Conservation (phyloP, 352 stramenopile species). For the Peronospora farinosa region DNA sequence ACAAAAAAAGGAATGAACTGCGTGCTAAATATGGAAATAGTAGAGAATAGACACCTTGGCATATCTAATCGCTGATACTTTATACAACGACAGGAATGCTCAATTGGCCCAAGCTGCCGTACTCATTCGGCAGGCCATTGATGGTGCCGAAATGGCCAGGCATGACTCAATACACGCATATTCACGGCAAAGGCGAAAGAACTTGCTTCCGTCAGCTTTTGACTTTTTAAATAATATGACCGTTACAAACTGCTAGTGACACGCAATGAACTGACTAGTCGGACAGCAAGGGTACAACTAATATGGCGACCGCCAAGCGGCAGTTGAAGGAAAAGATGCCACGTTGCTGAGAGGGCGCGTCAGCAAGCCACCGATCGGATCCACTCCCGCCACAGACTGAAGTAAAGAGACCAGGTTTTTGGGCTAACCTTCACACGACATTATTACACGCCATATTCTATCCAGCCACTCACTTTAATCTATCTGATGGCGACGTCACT, state of each 20-base stretch:
- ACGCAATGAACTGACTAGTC: neutral
- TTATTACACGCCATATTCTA: neutral
- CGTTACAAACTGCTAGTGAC: neutral
- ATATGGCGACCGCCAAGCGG: conserved; percentile 9
- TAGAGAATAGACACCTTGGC: too few relatives aligned
- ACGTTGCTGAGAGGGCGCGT: conserved; percentile 15
- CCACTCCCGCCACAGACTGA: conserved; percentile 5
- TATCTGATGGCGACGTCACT: conserved; percentile 33
- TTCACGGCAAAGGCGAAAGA: conserved; percentile 13
- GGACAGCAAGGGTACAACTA: conserved; percentile 15
- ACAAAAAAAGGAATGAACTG: conserved; percentile 11
- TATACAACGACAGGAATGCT: too few relatives aligned
- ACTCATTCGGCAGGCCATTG: too few relatives aligned
- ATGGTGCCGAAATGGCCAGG: too few relatives aligned
- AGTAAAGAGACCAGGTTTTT: conserved; percentile 11
- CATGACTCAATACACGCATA: conserved; percentile 1
- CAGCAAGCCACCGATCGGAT: conserved; percentile 6
- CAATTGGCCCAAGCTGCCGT: too few relatives aligned
- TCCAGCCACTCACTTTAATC: neutral
- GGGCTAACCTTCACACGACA: neutral
- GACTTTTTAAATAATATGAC: neutral
- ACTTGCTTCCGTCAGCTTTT: too few relatives aligned
- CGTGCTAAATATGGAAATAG: too few relatives aligned
- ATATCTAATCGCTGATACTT: too few relatives aligned
- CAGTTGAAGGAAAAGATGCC: too few relatives aligned